Evolutionary conservation across 1,139 yeast genomes (phyloP).

Genomic region (Arxiozyma slooffiae): DNA sequence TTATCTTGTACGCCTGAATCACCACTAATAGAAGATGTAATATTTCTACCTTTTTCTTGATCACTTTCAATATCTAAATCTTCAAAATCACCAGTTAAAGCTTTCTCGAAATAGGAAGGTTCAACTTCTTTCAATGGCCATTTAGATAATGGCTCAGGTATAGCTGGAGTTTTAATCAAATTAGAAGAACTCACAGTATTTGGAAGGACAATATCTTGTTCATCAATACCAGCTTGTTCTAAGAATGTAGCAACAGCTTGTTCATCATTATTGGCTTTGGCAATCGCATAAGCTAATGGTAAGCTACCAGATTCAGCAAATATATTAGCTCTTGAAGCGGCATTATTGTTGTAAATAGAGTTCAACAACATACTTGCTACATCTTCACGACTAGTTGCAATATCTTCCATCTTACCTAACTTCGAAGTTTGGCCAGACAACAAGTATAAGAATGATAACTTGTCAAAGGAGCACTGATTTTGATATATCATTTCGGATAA

Average conservation of each 20-base stretch:
- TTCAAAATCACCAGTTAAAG: constrained; percentile 70
- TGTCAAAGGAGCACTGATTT: constrained; percentile 76
- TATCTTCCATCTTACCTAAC: constrained; percentile 72
- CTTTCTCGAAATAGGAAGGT: constrained; percentile 75
- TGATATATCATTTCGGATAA: constrained; percentile 84
- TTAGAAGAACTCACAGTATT: constrained; percentile 27
- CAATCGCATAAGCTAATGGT: constrained; percentile 89
- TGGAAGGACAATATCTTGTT: constrained; percentile 59
- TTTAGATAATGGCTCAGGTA: constrained; percentile 33
- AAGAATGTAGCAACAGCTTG: constrained; percentile 66
- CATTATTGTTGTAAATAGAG: constrained; percentile 66
- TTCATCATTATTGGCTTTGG: constrained; percentile 74
- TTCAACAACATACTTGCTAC: constrained; percentile 72
- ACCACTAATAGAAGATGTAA: constrained; percentile 10
- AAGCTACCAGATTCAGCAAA: constrained; percentile 70
- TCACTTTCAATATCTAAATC: constrained; percentile 24
- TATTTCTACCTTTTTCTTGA: constrained; percentile 23
- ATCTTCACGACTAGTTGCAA: constrained; percentile 86
- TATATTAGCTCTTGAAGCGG: constrained; percentile 65
- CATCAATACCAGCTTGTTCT: constrained; percentile 56
- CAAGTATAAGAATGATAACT: constrained; percentile 78
- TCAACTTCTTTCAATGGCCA: constrained; percentile 81
- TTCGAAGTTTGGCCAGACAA: constrained; percentile 71
- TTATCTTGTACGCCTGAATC: constrained; percentile 30
- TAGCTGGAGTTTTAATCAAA: constrained; percentile 16